Evolutionary conservation across 164 flowering plant genomes (phyloP).

Genomic region (Chloranthus sessilifolius): DNA sequence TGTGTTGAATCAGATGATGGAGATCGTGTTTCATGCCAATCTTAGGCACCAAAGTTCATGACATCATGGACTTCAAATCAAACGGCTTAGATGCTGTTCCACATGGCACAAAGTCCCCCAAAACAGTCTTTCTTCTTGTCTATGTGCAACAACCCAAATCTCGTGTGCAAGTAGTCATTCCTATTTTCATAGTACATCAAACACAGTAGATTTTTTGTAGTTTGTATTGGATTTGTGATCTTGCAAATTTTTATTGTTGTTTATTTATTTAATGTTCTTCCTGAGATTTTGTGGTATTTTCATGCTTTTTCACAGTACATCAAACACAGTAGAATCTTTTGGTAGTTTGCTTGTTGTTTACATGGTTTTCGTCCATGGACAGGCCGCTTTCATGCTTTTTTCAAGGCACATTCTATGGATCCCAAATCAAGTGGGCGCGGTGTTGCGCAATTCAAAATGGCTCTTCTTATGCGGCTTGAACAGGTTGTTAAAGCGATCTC

Average conservation of each 20-base stretch:
- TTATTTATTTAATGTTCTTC: background rate
- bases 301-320: background rate
- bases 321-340: too few relatives aligned
- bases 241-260: background rate
- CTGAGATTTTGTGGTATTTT: background rate
- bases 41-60: too few relatives aligned
- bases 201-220: background rate
- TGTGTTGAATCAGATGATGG: too few relatives aligned
- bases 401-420: constrained; percentile 65
- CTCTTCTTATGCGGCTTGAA: constrained; percentile 78
- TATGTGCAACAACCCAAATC: too few relatives aligned
- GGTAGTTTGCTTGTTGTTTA: too few relatives aligned
- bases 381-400: constrained; percentile 91
- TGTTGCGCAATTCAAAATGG: constrained; percentile 79
- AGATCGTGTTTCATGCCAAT: too few relatives aligned
- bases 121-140: too few relatives aligned
- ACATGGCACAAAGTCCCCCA: too few relatives aligned
- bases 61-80: too few relatives aligned
- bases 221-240: background rate
- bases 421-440: constrained; percentile 67
- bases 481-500: constrained; percentile 42
- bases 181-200: background rate
- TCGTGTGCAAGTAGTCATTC: too few relatives aligned
- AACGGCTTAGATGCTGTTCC: too few relatives aligned
- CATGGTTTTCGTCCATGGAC: constrained; percentile 13